A percentile compares a stretch with the other conserved stretches of the same genome.
Conservation (phyloP, 2,329 filamentous ascomycete species). For the Diaporthe australafricana region DNA sequence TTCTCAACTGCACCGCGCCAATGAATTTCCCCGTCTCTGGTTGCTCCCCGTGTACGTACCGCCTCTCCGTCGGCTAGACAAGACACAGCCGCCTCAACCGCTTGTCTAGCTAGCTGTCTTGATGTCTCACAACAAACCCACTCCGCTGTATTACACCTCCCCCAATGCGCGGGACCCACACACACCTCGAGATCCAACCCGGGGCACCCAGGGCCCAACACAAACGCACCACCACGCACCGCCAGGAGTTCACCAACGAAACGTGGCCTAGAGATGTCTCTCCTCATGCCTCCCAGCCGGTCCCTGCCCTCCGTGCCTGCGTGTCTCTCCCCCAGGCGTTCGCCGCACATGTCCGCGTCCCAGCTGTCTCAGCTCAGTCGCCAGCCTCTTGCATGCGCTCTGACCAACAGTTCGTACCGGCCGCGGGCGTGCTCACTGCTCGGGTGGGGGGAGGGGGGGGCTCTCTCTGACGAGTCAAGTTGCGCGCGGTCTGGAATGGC, state of each 20-base stretch:
- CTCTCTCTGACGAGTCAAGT: slow-evolving; percentile 32
- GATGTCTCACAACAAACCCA: slow-evolving; percentile 4
- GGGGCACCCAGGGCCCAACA: background rate
- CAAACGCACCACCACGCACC: slow-evolving; percentile 17
- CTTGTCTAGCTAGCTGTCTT: background rate
- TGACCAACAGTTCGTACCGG: slow-evolving; percentile 42
- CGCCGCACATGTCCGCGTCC: slow-evolving; percentile 29
- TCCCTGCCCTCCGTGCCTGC: slow-evolving; percentile 10
- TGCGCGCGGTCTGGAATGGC: slow-evolving; percentile 5
- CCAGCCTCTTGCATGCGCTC: slow-evolving; percentile 39
- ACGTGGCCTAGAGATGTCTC: slow-evolving; percentile 12
- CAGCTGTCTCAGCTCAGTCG: slow-evolving; percentile 30
- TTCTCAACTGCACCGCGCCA: background rate
- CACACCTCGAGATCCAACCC: slow-evolving; percentile 15
- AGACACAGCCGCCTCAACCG: slow-evolving; percentile 7
- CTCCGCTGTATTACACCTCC: background rate
- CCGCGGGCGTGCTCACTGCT: background rate
- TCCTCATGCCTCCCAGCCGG: background rate
- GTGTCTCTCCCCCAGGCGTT: slow-evolving; percentile 35
- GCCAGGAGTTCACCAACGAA: background rate
- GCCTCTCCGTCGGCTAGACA: slow-evolving; percentile 3
- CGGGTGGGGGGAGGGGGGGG: no score
- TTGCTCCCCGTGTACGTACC: slow-evolving; percentile 6
- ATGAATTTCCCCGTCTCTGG: background rate
- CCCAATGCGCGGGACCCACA: background rate